Percentiles rank a stretch among this genome's conserved stretches.
These are phyloP conservation scores for Pythium rishiriense DNA, from an alignment of 352 stramenopile genomes.

Conservation along the genomic window DNA sequence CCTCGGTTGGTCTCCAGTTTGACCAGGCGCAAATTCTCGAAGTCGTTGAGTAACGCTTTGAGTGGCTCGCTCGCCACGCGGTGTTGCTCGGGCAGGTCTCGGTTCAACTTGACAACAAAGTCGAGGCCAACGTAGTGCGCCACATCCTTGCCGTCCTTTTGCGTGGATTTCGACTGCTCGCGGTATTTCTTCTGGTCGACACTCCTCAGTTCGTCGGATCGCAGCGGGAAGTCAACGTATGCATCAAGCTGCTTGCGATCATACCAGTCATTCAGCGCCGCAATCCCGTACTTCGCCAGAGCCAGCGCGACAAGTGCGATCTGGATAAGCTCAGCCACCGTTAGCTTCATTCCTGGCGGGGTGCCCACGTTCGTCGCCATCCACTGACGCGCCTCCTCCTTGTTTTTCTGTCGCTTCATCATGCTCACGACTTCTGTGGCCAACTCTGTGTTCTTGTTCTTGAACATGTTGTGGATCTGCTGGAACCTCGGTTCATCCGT, in stretches of 20 bases:
- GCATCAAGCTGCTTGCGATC: neutral
- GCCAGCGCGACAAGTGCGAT: constrained; percentile 12
- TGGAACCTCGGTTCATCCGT: constrained; percentile 8
- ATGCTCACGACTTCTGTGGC: neutral
- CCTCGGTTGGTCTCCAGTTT: constrained; percentile 10
- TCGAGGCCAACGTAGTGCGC: constrained; percentile 14
- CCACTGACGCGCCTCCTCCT: neutral
- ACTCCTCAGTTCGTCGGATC: constrained; percentile 5
- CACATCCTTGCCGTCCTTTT: constrained; percentile 11
- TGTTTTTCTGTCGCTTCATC: neutral
- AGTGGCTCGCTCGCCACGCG: neutral
- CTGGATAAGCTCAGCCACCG: neutral
- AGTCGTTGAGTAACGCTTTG: constrained; percentile 4
- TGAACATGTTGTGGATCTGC: constrained; percentile 3
- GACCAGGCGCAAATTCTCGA: constrained; percentile 12
- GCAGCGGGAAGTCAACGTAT: neutral
- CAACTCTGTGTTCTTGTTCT: constrained; percentile 5
- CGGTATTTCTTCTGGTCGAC: neutral
- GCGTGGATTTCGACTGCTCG: constrained; percentile 4
- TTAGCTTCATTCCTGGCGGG: neutral
- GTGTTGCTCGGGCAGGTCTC: constrained; percentile 7
- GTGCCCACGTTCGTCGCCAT: constrained; percentile 13
- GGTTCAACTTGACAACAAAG: constrained; percentile 12
- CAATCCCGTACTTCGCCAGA: constrained; percentile 1
- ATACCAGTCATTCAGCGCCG: constrained; percentile 3